These are phyloP conservation scores for Rubus parviflorus DNA, from an alignment of 306 rosid genomes.

Conservation along the genomic window DNA sequence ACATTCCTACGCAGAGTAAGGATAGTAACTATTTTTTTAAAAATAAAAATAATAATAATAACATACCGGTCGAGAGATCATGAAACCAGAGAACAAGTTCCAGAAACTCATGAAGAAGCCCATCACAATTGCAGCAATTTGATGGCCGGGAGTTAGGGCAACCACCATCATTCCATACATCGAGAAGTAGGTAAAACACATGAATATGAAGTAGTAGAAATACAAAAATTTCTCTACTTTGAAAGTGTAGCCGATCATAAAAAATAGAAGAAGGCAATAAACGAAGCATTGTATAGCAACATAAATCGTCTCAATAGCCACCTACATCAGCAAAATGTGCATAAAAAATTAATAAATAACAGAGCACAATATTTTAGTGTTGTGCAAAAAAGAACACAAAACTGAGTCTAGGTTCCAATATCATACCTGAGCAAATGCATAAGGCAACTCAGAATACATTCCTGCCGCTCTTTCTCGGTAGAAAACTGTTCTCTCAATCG, in stretches of 20 bases:
- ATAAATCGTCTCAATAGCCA: conserved; percentile 59
- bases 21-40: too few relatives aligned
- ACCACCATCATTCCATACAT: conserved; percentile 67
- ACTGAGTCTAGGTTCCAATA: background rate
- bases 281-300: conserved; percentile 42
- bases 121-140: conserved; percentile 56
- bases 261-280: conserved; percentile 41
- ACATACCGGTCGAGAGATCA: conserved; percentile 59
- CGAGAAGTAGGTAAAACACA: conserved; percentile 59
- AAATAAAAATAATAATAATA: too few relatives aligned
- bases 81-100: conserved; percentile 75
- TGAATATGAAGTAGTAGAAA: conserved; percentile 65
- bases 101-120: conserved; percentile 58
- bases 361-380: background rate
- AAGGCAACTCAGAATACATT: conserved; percentile 65
- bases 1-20: too few relatives aligned
- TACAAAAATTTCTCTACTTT: conserved; percentile 43
- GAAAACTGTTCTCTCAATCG: conserved; percentile 58
- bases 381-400: background rate
- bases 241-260: conserved; percentile 59
- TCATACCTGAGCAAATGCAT: conserved; percentile 64
- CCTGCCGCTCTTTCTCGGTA: conserved; percentile 75
- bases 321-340: conserved; percentile 35
- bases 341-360: background rate
- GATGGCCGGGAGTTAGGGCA: conserved; percentile 57